These are phyloP conservation scores for Tetrahymena elliotti DNA, from an alignment of 73 alveolate genomes.

Conservation along the genomic window DNA sequence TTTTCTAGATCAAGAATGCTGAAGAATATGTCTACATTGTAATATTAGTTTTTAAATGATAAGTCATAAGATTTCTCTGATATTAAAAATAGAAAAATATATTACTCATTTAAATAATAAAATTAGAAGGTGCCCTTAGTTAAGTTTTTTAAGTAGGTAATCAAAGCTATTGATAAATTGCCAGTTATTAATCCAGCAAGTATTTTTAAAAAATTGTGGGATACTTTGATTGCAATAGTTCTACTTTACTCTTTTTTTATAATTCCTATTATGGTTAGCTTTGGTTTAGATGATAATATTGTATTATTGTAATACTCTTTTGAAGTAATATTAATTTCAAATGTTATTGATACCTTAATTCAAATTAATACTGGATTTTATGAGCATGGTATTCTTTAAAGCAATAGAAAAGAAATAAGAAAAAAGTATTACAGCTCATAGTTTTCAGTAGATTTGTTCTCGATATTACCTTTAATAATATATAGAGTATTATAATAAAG, in stretches of 20 bases:
- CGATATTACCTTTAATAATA: neutral
- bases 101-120: neutral
- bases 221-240: neutral
- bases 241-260: neutral
- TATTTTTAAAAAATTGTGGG: neutral
- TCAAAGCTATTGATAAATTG: neutral
- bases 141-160: neutral
- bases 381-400: neutral
- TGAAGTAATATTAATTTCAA: neutral
- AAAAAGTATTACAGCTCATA: neutral
- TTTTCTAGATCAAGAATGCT: neutral
- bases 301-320: neutral
- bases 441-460: neutral
- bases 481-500: neutral
- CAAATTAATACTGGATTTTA: neutral
- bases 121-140: neutral
- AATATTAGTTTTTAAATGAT: neutral
- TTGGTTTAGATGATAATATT: neutral
- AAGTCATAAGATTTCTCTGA: neutral
- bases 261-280: neutral
- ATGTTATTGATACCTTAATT: neutral
- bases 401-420: neutral
- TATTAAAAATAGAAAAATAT: too few relatives aligned
- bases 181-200: neutral
- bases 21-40: neutral